Evolutionary conservation across 306 rosid species (phyloP), one percentile per base, ranked within the genome.

Genomic region (Cicer chorassanicum): DNA sequence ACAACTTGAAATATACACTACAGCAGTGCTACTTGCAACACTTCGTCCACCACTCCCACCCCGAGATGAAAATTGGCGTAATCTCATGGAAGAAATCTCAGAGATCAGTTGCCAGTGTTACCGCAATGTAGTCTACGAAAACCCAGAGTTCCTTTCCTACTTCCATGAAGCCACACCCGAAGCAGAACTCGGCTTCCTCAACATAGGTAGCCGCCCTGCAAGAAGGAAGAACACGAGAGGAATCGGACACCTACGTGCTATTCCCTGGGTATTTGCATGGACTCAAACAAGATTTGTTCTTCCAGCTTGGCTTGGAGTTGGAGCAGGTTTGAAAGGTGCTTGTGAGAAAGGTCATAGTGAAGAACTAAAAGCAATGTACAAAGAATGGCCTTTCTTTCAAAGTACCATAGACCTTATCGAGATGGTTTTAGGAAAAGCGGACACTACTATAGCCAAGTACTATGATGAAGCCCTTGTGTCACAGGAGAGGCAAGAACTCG

Each of bases 221-320:
- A 89, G 97, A 78, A 87, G 97, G 85, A 93, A 91, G 84, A 70
- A 70, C 85, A 60, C 93, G 0, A 81, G 44, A 14, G 98, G 93
- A 78, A 93, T 93, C 0, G 98, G 96, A 34, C 87, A 93, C 80
- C 96, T 93, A 45, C 96, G 97, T 2, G 98, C 98, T 7, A 93
- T 93, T 44, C 98, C 98, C 0, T 93, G 98, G 97, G 72, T 91
- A n/a, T 93, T 93, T 75, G 97, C 98, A 1, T 93, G 98, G 98
- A 93, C 98, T 36, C 97, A 93, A 82, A 93, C 96, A 65, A 84
- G 98, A 77, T 89, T 91, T 65, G 93, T 93, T 79, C 96, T 93
- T 75, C 98, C 98, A 6, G 90, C 98, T 34, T 93, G 97, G 98
- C 98, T 93, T 18, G 98, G 98, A 73, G 91, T 93, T 36, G 98